Evolutionary conservation across 2,329 filamentous ascomycete genomes (phyloP).

Genomic region (Alternaria arbusti): DNA sequence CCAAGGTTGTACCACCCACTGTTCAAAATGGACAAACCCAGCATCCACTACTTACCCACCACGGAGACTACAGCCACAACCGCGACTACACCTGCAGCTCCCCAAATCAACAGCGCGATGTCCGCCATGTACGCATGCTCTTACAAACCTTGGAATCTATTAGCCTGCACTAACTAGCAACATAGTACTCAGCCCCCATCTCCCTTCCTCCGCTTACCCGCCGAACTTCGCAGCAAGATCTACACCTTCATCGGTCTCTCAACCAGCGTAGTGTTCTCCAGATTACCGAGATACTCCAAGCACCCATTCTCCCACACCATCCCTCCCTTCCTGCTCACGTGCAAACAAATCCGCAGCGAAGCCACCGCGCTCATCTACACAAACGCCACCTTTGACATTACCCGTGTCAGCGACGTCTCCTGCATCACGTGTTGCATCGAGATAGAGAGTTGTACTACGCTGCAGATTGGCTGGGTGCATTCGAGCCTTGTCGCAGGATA

Average conservation of each 20-base stretch:
- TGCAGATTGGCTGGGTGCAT: neutral
- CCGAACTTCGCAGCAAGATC: neutral
- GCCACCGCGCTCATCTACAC: neutral
- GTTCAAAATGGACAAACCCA: neutral
- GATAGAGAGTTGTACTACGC: neutral
- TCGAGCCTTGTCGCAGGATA: rapidly evolving
- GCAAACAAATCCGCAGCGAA: neutral
- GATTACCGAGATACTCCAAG: neutral
- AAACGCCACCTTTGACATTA: neutral
- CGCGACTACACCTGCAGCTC: neutral
- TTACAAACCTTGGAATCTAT: neutral
- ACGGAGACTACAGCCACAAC: neutral
- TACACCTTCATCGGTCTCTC: neutral
- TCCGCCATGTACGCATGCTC: neutral
- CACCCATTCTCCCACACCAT: neutral
- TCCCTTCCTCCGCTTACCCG: neutral
- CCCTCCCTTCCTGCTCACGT: neutral
- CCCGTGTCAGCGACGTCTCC: rapidly evolving
- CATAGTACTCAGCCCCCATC: neutral
- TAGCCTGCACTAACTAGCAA: neutral
- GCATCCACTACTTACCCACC: neutral
- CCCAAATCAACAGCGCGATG: neutral
- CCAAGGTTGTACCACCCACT: neutral
- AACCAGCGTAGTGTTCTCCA: neutral
- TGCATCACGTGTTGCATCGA: neutral